Percentiles rank a stretch among this genome's conserved stretches.
These are phyloP conservation scores for Suillus luteus DNA, from an alignment of 768 basidiomycete species.

Conservation along the genomic window DNA sequence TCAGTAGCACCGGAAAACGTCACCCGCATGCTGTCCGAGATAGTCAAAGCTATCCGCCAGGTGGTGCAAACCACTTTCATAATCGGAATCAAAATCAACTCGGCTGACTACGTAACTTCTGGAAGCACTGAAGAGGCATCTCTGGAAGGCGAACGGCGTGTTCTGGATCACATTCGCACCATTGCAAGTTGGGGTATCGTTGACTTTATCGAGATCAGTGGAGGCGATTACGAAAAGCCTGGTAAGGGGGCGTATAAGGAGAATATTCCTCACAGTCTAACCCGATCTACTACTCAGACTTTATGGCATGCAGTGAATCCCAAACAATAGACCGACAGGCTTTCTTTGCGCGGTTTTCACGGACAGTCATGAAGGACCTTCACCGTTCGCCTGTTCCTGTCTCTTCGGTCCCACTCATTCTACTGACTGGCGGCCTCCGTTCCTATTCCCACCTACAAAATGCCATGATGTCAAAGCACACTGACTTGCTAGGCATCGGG, in stretches of 20 bases:
- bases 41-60: conserved; percentile 57
- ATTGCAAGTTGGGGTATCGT: conserved; percentile 66
- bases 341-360: conserved; percentile 72
- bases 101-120: conserved; percentile 64
- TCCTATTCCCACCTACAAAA: conserved; percentile 55
- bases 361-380: conserved; percentile 44
- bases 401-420: conserved; percentile 53
- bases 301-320: conserved; percentile 33
- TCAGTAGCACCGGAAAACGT: conserved; percentile 42
- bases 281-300: conserved; percentile 38
- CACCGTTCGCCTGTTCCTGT: conserved; percentile 20
- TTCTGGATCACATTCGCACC: conserved; percentile 58
- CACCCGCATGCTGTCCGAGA: conserved; percentile 58
- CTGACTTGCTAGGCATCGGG: conserved; percentile 79
- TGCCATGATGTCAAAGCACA: conserved; percentile 55
- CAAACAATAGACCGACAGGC: conserved; percentile 57
- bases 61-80: conserved; percentile 60
- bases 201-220: conserved; percentile 88
- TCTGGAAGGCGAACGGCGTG: conserved; percentile 35
- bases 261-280: conserved; percentile 19
- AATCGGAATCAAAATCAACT: conserved; percentile 79
- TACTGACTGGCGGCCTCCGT: conserved; percentile 81
- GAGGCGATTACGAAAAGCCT: conserved; percentile 83
- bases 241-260: conserved; percentile 41
- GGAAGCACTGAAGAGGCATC: conserved; percentile 36